A percentile compares a stretch with the other conserved stretches of the same genome.
Evolutionary conservation across 2,329 filamentous ascomycete genomes (phyloP).

Genomic region (Ampelomyces quisqualis): DNA sequence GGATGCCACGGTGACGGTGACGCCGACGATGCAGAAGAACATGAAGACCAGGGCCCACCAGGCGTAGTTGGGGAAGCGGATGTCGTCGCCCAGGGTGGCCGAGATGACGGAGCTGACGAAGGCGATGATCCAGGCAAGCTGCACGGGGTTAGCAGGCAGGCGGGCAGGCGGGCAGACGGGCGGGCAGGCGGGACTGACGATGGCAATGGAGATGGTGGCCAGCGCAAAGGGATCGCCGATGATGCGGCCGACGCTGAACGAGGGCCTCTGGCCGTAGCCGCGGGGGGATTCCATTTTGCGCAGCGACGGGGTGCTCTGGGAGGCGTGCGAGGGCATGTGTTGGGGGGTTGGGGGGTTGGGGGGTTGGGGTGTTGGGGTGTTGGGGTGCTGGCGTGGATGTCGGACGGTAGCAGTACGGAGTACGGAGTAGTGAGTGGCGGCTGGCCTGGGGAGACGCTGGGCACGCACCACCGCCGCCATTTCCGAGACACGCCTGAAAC

Average conservation of each 20-base stretch:
- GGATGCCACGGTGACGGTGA: conserved; percentile 80
- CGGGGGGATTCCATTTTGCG: conserved; percentile 75
- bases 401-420: too few relatives aligned
- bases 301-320: conserved; percentile 70
- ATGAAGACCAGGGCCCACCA: conserved; percentile 92
- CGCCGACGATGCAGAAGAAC: conserved; percentile 76
- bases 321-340: conserved; percentile 72
- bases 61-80: conserved; percentile 74
- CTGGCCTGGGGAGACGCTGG: background rate
- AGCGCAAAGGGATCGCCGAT: conserved; percentile 95
- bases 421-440: background rate
- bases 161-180: background rate
- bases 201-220: conserved; percentile 86
- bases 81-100: conserved; percentile 48
- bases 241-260: conserved; percentile 81
- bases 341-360: conserved; percentile 53
- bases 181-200: conserved; percentile 66
- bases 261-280: conserved; percentile 48
- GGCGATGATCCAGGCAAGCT: conserved; percentile 95
- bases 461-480: too few relatives aligned
- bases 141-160: conserved; percentile 25
- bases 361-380: too few relatives aligned
- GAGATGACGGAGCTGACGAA: conserved; percentile 84
- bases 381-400: too few relatives aligned
- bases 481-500: conserved; percentile 41